Evolutionary conservation across 345 rosid genomes (phyloP), one percentile per base, ranked within the genome.

Genomic region (Linum trigynum): DNA sequence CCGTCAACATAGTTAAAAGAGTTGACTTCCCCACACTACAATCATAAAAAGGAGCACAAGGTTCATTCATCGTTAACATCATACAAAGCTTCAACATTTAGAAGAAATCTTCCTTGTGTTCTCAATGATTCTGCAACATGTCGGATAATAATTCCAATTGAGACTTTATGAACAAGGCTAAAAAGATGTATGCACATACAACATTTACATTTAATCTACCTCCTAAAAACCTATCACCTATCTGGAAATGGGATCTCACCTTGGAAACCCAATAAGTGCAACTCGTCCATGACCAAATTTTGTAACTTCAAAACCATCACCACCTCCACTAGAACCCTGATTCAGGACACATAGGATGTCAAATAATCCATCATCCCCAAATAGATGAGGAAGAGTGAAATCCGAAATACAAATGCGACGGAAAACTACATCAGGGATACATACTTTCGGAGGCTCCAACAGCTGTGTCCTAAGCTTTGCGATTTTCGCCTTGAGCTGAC

Each of bases 401-500:
- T n/a, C 10, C 8, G 8, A 60, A 45, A 59, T 23, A 23, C 32
- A 23, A 23, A 23, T 23, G 32, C 32, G 32, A 23, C 1, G 32
- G 32, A 23, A 59, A 57, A 37, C n/a, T 37, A 15, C 6, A n/a
- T 40, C 2, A 23, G 32, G 32, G 32, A 32, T 5, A 15, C 75
- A 66, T 81, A 94, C 96, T 74, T 94, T 91, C 3, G 97, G 97
- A 74, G 99, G 99, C 82, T 91, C 97, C 78, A 94, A 72, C 57
- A 95, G 65, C 58, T 95, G 99, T 51, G 99, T 91, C 86, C 99
- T 83, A 57, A 95, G 79, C 78, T 94, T 94, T 62, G 99, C 99
- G 75, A 91, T 90, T 92, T 91, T 94, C 39, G 99, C 99, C 83
- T 94, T 95, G 73, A 91, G 99, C 80, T 88, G 98, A 70, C 99